Percentiles rank a stretch among this genome's conserved stretches.
Conservation (phyloP, 2,329 filamentous ascomycete genomes). For the Sporothrix variecibatus region DNA sequence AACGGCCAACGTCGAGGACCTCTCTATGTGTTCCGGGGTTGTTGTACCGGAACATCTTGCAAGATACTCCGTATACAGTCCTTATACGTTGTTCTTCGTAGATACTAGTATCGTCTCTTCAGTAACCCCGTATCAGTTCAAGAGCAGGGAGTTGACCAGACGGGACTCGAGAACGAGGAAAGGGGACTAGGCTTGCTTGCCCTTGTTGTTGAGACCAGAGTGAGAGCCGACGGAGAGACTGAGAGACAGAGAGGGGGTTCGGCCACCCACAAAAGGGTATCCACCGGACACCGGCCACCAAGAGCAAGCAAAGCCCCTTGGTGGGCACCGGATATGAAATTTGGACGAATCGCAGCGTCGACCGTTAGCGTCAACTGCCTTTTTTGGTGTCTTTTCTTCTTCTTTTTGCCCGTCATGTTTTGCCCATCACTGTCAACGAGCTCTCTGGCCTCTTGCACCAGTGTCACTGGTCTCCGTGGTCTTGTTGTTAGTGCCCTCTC, state of each 20-base stretch:
- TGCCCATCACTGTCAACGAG: background rate
- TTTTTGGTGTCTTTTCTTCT: background rate
- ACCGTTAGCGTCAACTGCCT: slow-evolving; percentile 7
- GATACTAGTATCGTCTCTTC: background rate
- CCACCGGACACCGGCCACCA: background rate
- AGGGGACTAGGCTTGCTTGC: background rate
- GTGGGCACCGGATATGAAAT: background rate
- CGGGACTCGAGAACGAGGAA: background rate
- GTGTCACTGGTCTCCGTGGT: background rate
- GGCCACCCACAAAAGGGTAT: background rate
- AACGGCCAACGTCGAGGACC: background rate
- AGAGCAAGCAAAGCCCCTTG: background rate
- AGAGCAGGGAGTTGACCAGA: background rate
- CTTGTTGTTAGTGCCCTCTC: slow-evolving; percentile 9
- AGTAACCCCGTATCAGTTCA: background rate
- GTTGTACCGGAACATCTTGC: background rate
- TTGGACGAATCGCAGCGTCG: background rate
- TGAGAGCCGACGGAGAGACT: background rate
- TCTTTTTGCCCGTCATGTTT: background rate
- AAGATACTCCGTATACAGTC: background rate
- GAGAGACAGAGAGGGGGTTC: background rate
- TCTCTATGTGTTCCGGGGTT: background rate
- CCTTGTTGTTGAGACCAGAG: background rate
- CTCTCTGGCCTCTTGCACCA: background rate
- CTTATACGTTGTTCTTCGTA: background rate